Base-by-base conservation (phyloP, 192 early-diverging fungal species). In the Neocallimastix lanati region DNA sequence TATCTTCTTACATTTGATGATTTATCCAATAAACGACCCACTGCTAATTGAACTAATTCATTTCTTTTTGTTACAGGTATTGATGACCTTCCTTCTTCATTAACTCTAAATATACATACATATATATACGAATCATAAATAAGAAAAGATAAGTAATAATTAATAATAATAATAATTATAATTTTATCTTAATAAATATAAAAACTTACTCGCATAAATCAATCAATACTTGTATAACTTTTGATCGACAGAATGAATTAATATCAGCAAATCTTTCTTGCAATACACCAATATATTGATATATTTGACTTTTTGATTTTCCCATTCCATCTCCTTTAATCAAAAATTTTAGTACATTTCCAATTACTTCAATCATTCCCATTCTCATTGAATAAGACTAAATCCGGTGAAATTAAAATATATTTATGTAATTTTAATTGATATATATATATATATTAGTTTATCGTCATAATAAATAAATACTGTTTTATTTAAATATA, bases 191-290 rank as follows among this genome's bases (percentile, higher is more conserved):
- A 28, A n/a, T 77, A 76, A 25, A 12, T 76, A 29, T 29, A 33
- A 13, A 28, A 21, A 87, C 87, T 80, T 90, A 93, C 88, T 95
- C 93, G 78, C 92, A 90, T 29, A 99, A 85, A 81, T 91, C 91
- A 29, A 90, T 84, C 33, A 93, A 89, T 18, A 94, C 90, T 82
- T 98, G 95, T 29, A 99, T 83, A 0, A 97, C 90, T 84, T 96
- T 96, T 28, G 91, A 89, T 29, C 98, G 91, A 4, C 93, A 91
- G 84, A 91, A 92, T n/a, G 90, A 90, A 80, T 91, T 94, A n/a
- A 86, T 85, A 83, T 99, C 98, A 81, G 93, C 89, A 85, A 96
- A 95, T 15, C 97, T 89, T 82, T 98, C 95, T 80, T 95, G 90
- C 77, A 99, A 82, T 79, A 96, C 90, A 82, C 97, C 95, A 85